These are phyloP conservation scores for Colletotrichum orchidophilum DNA, from an alignment of 2,329 filamentous ascomycete species.

Conservation along the genomic window DNA sequence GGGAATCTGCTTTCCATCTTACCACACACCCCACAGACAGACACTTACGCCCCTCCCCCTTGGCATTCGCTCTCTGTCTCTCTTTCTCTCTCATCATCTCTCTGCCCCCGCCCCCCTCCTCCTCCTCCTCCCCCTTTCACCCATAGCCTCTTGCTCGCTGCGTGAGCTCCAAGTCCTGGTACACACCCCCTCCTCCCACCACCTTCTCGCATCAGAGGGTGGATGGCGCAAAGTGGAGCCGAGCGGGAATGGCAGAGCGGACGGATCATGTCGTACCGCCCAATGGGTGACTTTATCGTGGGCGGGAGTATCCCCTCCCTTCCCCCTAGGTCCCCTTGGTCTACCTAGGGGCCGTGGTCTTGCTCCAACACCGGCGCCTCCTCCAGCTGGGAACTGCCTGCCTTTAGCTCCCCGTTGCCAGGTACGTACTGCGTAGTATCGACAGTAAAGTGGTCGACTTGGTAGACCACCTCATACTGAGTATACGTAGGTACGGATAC, in stretches of 20 bases:
- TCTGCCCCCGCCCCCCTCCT: neutral
- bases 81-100: neutral
- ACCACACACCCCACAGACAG: neutral
- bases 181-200: neutral
- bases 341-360: neutral
- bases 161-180: neutral
- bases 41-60: neutral
- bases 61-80: neutral
- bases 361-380: neutral
- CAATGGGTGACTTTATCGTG: slow-evolving; percentile 24
- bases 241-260: slow-evolving; percentile 32
- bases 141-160: neutral
- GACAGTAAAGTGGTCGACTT: neutral
- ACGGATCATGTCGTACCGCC: slow-evolving; percentile 31
- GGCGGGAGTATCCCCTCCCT: slow-evolving; percentile 25
- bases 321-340: slow-evolving; percentile 18
- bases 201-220: neutral
- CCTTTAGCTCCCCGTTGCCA: neutral
- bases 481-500: neutral
- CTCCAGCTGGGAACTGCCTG: neutral
- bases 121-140: neutral
- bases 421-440: neutral
- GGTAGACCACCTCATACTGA: neutral
- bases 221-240: slow-evolving; percentile 20
- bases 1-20: neutral